These are phyloP conservation scores for Coemansia sp. DNA, from an alignment of 192 early-diverging fungal species.

Conservation along the genomic window DNA sequence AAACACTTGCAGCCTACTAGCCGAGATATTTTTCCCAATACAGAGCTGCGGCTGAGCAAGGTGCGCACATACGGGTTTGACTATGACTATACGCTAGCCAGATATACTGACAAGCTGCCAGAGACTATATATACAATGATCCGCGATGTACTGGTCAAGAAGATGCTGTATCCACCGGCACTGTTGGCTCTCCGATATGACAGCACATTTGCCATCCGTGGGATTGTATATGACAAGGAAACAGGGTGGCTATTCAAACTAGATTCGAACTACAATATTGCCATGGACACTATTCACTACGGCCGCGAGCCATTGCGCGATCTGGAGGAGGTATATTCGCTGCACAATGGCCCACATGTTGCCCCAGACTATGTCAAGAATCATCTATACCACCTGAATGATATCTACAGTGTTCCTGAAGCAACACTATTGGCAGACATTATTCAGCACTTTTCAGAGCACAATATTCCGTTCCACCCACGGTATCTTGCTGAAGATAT, in stretches of 20 bases:
- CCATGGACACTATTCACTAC: slow-evolving; percentile 56
- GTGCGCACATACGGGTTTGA: slow-evolving; percentile 63
- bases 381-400: slow-evolving; percentile 63
- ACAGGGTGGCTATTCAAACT: slow-evolving; percentile 67
- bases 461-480: slow-evolving; percentile 59
- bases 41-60: slow-evolving; percentile 56
- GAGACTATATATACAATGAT: slow-evolving; percentile 61
- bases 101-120: slow-evolving; percentile 58
- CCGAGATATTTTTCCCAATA: slow-evolving; percentile 58
- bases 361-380: slow-evolving; percentile 57
- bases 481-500: slow-evolving; percentile 64
- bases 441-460: slow-evolving; percentile 60
- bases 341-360: slow-evolving; percentile 60
- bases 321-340: slow-evolving; percentile 55
- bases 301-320: slow-evolving; percentile 58
- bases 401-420: slow-evolving; percentile 60
- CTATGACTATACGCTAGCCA: slow-evolving; percentile 66
- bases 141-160: slow-evolving; percentile 56
- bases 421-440: slow-evolving; percentile 61
- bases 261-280: slow-evolving; percentile 63
- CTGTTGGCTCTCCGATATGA: slow-evolving; percentile 55
- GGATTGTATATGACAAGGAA: slow-evolving; percentile 59
- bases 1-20: slow-evolving; percentile 24
- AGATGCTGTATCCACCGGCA: slow-evolving; percentile 55
- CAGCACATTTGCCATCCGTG: slow-evolving; percentile 60